Percentiles rank a stretch among this genome's conserved stretches.
Conservation (phyloP, 1,284 basidiomycete genomes). For the Ceratobasidium sp. region DNA sequence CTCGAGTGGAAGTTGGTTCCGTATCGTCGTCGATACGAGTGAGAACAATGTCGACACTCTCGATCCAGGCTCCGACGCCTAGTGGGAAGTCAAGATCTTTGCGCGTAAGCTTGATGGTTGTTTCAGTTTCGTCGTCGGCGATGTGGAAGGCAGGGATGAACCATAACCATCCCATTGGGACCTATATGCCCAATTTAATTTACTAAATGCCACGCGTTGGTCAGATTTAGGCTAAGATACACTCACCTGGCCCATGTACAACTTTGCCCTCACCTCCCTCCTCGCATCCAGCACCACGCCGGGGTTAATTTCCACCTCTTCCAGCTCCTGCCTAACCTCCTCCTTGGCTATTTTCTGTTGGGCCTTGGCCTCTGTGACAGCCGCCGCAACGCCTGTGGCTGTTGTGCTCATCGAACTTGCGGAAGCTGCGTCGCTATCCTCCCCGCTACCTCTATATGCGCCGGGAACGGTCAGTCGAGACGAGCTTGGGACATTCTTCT, state of each 20-base stretch:
- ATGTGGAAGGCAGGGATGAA: slow-evolving; percentile 86
- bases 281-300: slow-evolving; percentile 73
- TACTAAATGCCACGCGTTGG: not conserved
- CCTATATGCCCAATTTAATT: slow-evolving; percentile 56
- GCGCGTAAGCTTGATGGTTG: slow-evolving; percentile 60
- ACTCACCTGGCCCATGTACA: slow-evolving; percentile 78
- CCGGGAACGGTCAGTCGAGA: slow-evolving; percentile 32
- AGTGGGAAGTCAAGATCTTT: slow-evolving; percentile 82
- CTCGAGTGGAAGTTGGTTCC: slow-evolving; percentile 40
- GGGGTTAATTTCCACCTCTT: slow-evolving; percentile 48
- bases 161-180: slow-evolving; percentile 87
- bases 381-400: slow-evolving; percentile 27
- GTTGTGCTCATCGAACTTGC: slow-evolving; percentile 43
- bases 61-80: slow-evolving; percentile 73
- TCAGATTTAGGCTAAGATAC: not conserved
- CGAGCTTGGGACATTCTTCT: slow-evolving; percentile 29
- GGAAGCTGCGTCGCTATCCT: slow-evolving; percentile 44
- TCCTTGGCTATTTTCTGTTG: not conserved
- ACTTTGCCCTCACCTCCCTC: slow-evolving; percentile 80
- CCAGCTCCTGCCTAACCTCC: slow-evolving; percentile 34
- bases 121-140: slow-evolving; percentile 55
- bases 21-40: slow-evolving; percentile 26
- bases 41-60: slow-evolving; percentile 69
- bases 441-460: slow-evolving; percentile 39
- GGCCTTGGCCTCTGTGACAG: slow-evolving; percentile 27